Percentiles rank a stretch among this genome's conserved stretches.
phyloP scores from a whole-genome alignment of 305 asterid species.

The Fraxinus sp. region DNA sequence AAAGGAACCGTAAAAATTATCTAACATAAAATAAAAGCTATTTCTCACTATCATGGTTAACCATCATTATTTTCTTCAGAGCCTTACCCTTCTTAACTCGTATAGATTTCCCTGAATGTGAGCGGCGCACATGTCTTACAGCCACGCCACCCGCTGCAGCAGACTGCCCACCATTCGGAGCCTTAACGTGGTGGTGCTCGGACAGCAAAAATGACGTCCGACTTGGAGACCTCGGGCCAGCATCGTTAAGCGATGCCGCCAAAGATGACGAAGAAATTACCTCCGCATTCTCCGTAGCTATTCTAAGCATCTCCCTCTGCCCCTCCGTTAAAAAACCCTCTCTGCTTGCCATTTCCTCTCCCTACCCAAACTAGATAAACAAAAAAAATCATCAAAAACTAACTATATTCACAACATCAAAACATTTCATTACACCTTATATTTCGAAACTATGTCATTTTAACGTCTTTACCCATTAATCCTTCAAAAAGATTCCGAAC shows the following conservation, averaged over 20 bases:
- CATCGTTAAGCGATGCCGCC: constrained; percentile 61
- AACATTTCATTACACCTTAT: constrained; percentile 3
- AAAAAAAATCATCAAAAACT: neutral
- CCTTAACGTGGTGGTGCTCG: constrained; percentile 67
- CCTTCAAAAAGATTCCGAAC: neutral
- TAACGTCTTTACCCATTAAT: neutral
- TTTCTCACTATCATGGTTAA: neutral
- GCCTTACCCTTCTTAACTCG: constrained; percentile 82
- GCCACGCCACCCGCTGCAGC: constrained; percentile 65
- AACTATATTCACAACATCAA: neutral
- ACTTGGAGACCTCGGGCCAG: constrained; percentile 45
- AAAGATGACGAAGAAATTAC: constrained; percentile 53
- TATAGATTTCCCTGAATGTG: constrained; percentile 77
- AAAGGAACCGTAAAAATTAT: neutral
- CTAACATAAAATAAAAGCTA: neutral
- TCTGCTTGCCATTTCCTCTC: constrained; percentile 63
- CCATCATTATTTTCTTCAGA: neutral
- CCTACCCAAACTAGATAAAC: constrained; percentile 29
- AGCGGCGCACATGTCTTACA: constrained; percentile 68
- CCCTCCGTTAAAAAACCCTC: constrained; percentile 91
- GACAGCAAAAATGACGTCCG: constrained; percentile 40
- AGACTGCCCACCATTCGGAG: constrained; percentile 62
- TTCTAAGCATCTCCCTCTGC: constrained; percentile 81
- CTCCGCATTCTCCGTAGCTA: constrained; percentile 77
- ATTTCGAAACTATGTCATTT: neutral